These are phyloP conservation scores for Heterobasidion parviporum DNA, from an alignment of 1,284 basidiomycete genomes.

Conservation along the genomic window DNA sequence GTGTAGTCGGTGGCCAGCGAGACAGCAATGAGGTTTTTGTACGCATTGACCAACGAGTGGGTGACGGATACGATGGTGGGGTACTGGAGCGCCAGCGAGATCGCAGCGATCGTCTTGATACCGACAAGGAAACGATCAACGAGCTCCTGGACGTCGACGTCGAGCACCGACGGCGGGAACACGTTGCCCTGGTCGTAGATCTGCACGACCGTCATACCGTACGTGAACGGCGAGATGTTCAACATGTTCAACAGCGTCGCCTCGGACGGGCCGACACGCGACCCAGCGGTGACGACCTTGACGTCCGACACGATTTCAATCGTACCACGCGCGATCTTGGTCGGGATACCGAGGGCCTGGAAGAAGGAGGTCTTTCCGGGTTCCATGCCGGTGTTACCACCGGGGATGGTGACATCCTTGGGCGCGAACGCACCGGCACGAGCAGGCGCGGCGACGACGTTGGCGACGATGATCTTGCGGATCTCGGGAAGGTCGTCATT, in stretches of 20 bases:
- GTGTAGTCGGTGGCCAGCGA: constrained; percentile 92
- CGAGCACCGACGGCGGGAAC: constrained; percentile 89
- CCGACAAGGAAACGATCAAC: constrained; percentile 87
- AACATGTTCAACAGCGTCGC: constrained; percentile 99
- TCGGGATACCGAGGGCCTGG: constrained; percentile 99
- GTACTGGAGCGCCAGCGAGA: constrained; percentile 94
- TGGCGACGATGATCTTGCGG: constrained; percentile 86
- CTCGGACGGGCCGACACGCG: constrained; percentile 94
- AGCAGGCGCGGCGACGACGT: constrained; percentile 97
- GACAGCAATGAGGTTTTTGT: constrained; percentile 96
- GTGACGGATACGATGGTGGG: constrained; percentile 91
- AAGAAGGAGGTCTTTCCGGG: constrained; percentile 99
- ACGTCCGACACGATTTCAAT: constrained; percentile 99
- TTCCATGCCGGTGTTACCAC: constrained; percentile 99
- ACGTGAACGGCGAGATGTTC: constrained; percentile 98
- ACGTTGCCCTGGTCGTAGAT: constrained; percentile 90
- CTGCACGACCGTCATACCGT: constrained; percentile 95
- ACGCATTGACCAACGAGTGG: constrained; percentile 96
- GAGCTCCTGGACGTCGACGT: constrained; percentile 88
- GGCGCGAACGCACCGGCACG: constrained; percentile 97
- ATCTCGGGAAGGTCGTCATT: constrained; percentile 89
- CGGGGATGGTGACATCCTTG: constrained; percentile 87
- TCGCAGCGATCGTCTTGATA: constrained; percentile 92
- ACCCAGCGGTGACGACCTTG: constrained; percentile 89
- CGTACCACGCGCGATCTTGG: constrained; percentile 99